Percentiles rank a stretch among this genome's conserved stretches.
Evolutionary conservation across 257 asterid genomes (phyloP).

Genomic region (Penstemon newberryi): DNA sequence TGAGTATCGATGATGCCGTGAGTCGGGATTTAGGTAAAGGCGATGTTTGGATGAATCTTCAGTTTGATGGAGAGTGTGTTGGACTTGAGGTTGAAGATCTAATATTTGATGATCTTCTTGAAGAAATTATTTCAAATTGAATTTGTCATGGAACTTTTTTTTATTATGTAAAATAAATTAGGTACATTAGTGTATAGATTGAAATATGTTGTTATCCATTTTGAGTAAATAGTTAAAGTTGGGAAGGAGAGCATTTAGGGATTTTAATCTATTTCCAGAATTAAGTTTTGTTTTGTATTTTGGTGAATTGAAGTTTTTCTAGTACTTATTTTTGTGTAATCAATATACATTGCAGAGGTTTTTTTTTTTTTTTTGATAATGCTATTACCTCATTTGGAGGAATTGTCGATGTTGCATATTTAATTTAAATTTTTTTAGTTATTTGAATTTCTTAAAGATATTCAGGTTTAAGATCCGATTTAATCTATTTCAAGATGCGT

Average conservation of each 20-base stretch:
- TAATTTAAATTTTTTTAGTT: too few species aligned
- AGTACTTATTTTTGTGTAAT: too few species aligned
- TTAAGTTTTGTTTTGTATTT: too few species aligned
- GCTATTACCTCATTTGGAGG: too few species aligned
- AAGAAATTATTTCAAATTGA: conserved; percentile 41
- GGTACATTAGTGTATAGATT: conserved; percentile 16
- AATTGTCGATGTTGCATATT: too few species aligned
- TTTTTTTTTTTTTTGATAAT: too few species aligned
- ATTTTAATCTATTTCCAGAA: too few species aligned
- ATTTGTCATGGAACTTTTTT: neutral
- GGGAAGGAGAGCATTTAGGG: neutral
- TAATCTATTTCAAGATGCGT: too few species aligned
- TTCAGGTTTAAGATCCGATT: too few species aligned
- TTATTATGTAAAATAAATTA: neutral
- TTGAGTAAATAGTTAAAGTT: neutral
- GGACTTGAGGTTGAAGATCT: conserved; percentile 67
- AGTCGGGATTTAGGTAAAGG: conserved; percentile 47
- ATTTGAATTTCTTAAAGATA: too few species aligned
- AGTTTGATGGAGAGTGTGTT: conserved; percentile 67
- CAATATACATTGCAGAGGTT: too few species aligned
- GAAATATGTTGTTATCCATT: neutral
- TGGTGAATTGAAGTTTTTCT: too few species aligned
- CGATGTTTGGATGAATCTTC: conserved; percentile 77
- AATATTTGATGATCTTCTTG: conserved; percentile 66
- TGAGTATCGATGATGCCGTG: conserved; percentile 56